Conservation (phyloP, 352 stramenopile genomes). For the Phytophthora brassicae region DNA sequence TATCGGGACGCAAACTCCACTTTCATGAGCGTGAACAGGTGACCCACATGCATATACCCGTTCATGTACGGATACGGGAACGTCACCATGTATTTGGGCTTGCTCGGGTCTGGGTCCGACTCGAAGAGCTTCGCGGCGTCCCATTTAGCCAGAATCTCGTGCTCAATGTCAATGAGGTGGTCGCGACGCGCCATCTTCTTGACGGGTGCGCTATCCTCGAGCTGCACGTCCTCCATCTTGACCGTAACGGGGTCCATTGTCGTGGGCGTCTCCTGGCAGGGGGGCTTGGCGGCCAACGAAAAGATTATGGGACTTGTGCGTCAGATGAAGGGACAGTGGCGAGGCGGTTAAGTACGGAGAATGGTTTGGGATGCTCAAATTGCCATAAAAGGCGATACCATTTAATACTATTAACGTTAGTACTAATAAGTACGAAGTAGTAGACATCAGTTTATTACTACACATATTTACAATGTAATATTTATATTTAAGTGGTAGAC, state of each 20-base stretch:
- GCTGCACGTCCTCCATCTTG: constrained; percentile 84
- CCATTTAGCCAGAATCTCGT: constrained; percentile 89
- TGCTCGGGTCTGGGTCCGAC: constrained; percentile 71
- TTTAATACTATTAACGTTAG: too few species aligned
- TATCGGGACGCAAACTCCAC: constrained; percentile 92
- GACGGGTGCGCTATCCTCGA: constrained; percentile 48
- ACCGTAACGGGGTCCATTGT: constrained; percentile 70
- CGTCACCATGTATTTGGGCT: constrained; percentile 98
- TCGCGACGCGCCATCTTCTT: constrained; percentile 90
- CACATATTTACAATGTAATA: too few species aligned
- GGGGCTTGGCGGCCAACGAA: constrained; percentile 18
- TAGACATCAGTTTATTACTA: too few species aligned
- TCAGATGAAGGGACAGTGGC: background rate
- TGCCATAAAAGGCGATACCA: too few species aligned
- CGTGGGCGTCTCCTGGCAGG: background rate
- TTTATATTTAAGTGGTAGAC: too few species aligned
- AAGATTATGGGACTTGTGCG: constrained; percentile 14
- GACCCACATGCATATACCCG: constrained; percentile 98
- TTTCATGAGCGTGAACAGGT: constrained; percentile 98
- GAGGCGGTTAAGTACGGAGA: background rate
- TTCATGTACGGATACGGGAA: constrained; percentile 99
- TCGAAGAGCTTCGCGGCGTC: constrained; percentile 90
- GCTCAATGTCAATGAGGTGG: constrained; percentile 92
- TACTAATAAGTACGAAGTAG: too few species aligned
- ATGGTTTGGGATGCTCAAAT: background rate